Percentiles rank a stretch among this genome's conserved stretches.
Conservation (phyloP, 345 rosid genomes). For the Salix caprea region DNA sequence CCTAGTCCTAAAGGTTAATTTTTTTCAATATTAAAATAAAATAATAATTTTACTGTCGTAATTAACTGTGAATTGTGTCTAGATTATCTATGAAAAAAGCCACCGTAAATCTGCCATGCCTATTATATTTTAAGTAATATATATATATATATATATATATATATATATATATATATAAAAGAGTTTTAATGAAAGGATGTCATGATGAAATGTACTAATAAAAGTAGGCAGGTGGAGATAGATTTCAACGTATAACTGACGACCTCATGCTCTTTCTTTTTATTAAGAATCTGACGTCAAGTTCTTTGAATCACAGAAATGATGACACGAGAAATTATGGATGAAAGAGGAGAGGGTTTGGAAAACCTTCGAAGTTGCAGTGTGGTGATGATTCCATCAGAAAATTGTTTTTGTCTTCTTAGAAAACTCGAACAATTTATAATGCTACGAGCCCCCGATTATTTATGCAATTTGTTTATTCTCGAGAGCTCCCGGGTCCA, state of each 20-base stretch:
- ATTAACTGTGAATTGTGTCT: too few relatives aligned
- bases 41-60: too few relatives aligned
- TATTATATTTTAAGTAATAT: too few relatives aligned
- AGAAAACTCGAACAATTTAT: not conserved
- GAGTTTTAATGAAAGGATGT: too few relatives aligned
- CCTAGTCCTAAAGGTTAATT: fast-evolving
- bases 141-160: too few relatives aligned
- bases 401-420: not conserved
- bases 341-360: too few relatives aligned
- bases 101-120: too few relatives aligned
- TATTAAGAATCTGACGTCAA: not conserved
- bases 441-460: not conserved
- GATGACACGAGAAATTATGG: not conserved
- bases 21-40: too few relatives aligned
- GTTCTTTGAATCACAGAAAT: not conserved
- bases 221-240: not conserved
- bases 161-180: too few relatives aligned
- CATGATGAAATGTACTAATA: too few relatives aligned
- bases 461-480: not conserved
- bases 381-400: not conserved
- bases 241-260: not conserved
- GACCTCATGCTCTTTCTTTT: not conserved
- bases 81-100: too few relatives aligned
- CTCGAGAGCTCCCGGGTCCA: not conserved
- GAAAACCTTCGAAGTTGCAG: not conserved